Evolutionary conservation across 2,329 filamentous ascomycete genomes (phyloP), one percentile per base, ranked within the genome.

Genomic region (Nigrospora oryzae): DNA sequence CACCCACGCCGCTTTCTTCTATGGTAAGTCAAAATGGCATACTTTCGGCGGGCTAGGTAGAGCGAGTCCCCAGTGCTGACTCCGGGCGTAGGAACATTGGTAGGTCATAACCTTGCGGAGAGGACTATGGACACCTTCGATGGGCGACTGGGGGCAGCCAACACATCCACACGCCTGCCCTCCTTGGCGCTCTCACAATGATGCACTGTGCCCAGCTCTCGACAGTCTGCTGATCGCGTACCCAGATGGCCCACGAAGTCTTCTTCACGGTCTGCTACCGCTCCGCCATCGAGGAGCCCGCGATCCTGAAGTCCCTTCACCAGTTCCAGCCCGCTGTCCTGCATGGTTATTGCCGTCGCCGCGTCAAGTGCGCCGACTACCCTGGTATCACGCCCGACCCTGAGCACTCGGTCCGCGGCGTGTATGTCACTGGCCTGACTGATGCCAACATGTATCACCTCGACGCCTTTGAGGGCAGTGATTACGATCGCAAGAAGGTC

Each of bases 241-340:
- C 5, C 17, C 40, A 74, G 59, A 96, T 96, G 89, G 86, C 84
- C n/a, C 81, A 85, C 0, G 79, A 85, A 57, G 83, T 97, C 56
- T 88, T 97, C 54, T 84, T 86, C 67, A 84, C 85, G 32, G 89
- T 95, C 37, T 87, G 87, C 63, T 87, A 90, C 65, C 79, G 81
- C 52, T 55, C 61, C 5, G 70, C 73, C 50, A 57, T 77, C 57
- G 33, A 75, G 62, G 57, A 71, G 62, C 62, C 75, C 34, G 57
- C 52, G 5, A 8, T 59, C 2, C 51, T 63, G 23, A 60, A 66
- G 45, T 61, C 77, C 39, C 68, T 91, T 33, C 79, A 79, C 50
- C 77, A 64, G 1, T 80, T 89, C 60, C 73, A 73, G 0, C 86
- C 89, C 0, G 90, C 90, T 13, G 67, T 94, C n/a, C 75, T 97